These are phyloP conservation scores for Debaryomyces sp. DNA, from an alignment of 1,139 yeast species.

Conservation along the genomic window DNA sequence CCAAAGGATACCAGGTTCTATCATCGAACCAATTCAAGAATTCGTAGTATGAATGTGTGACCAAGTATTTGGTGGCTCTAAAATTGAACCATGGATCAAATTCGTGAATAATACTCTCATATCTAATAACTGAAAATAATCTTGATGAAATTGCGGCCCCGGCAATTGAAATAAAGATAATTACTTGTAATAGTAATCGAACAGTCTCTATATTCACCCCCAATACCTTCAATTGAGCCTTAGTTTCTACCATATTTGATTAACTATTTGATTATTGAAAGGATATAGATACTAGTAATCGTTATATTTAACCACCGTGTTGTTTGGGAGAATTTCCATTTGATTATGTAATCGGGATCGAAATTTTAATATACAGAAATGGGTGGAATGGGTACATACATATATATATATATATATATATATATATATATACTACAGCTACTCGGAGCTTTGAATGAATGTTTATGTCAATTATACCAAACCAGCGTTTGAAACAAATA, in stretches of 20 bases:
- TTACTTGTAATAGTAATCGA: slow-evolving; percentile 57
- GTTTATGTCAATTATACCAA: slow-evolving; percentile 1
- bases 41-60: slow-evolving; percentile 80
- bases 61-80: slow-evolving; percentile 91
- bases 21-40: slow-evolving; percentile 99
- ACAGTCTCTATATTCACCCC: slow-evolving; percentile 45
- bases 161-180: slow-evolving; percentile 71
- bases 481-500: not conserved
- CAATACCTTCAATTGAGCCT: slow-evolving; percentile 27
- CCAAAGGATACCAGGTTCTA: slow-evolving; percentile 98
- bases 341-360: slow-evolving; percentile 7
- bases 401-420: too few relatives aligned
- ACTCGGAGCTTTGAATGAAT: not conserved
- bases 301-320: slow-evolving; percentile 14
- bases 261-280: slow-evolving; percentile 1
- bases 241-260: slow-evolving; percentile 15
- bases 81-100: slow-evolving; percentile 99
- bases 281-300: not conserved
- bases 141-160: slow-evolving; percentile 93
- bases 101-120: slow-evolving; percentile 96
- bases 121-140: slow-evolving; percentile 76
- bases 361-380: not conserved
- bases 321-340: slow-evolving; percentile 8
- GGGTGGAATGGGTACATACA: too few relatives aligned
- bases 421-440: not conserved